A percentile compares a stretch with the other conserved stretches of the same genome.
phyloP scores from a whole-genome alignment of 805 yeast species.

The Wickerhamomyces hampshirensis region DNA sequence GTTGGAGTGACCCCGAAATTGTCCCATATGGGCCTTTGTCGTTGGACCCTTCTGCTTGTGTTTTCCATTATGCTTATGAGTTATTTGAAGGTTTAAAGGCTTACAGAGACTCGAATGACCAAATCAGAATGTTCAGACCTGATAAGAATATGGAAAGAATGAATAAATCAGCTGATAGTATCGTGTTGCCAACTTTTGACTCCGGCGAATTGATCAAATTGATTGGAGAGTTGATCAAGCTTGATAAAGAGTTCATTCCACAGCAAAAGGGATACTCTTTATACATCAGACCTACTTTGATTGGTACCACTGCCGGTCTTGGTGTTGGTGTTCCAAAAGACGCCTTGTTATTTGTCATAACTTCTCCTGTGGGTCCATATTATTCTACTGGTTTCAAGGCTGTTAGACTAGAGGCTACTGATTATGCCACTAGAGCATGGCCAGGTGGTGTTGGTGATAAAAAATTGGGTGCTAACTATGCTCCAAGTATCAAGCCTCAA shows the following conservation, averaged over 20 bases:
- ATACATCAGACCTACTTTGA: conserved; percentile 91
- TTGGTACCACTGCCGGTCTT: conserved; percentile 84
- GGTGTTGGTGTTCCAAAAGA: conserved; percentile 83
- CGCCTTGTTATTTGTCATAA: conserved; percentile 81
- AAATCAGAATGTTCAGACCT: conserved; percentile 82
- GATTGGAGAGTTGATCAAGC: conserved; percentile 67
- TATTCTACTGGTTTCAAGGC: conserved; percentile 95
- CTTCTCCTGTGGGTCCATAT: conserved; percentile 97
- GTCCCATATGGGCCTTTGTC: conserved; percentile 74
- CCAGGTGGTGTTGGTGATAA: conserved; percentile 98
- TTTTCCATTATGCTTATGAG: conserved; percentile 92
- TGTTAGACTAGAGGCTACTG: conserved; percentile 90
- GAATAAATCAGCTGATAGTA: conserved; percentile 84
- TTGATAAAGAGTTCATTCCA: conserved; percentile 81
- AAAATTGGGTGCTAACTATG: conserved; percentile 96
- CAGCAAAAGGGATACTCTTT: conserved; percentile 83
- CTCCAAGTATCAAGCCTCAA: conserved; percentile 92
- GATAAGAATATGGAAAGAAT: conserved; percentile 89
- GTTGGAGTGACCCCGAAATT: conserved; percentile 90
- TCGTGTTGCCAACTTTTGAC: conserved; percentile 85
- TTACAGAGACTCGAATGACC: conserved; percentile 58
- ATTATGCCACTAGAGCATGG: conserved; percentile 97
- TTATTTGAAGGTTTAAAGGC: conserved; percentile 96
- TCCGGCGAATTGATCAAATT: conserved; percentile 68
- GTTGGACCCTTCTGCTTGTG: conserved; percentile 85